Conservation (phyloP, 2,329 filamentous ascomycete genomes). For the Ophiostoma himal-ulmi region DNA sequence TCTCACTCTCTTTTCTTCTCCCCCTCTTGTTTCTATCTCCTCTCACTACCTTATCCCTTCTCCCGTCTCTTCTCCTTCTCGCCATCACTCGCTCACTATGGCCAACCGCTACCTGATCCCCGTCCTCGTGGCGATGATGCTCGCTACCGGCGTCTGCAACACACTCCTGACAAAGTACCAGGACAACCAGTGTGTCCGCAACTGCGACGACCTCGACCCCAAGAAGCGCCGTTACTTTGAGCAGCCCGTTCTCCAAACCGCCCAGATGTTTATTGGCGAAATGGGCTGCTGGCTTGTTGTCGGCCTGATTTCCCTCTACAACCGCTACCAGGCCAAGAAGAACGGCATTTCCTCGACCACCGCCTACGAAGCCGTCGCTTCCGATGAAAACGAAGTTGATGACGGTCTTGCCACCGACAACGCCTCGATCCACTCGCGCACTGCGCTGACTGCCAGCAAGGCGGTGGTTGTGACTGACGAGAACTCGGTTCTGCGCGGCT, state of each 20-base stretch:
- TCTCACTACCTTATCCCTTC: neutral
- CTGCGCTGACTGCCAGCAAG: constrained; percentile 37
- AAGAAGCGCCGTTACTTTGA: constrained; percentile 70
- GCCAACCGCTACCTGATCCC: constrained; percentile 66
- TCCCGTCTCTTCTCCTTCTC: neutral
- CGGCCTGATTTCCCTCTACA: constrained; percentile 61
- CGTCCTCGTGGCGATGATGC: constrained; percentile 90
- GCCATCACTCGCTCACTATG: constrained; percentile 51
- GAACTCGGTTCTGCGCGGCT: constrained; percentile 63
- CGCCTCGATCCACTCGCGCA: constrained; percentile 40
- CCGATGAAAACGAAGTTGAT: constrained; percentile 41
- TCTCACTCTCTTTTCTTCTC: neutral
- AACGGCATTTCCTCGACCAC: constrained; percentile 29
- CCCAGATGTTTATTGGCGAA: constrained; percentile 97
- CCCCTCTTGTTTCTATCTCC: neutral
- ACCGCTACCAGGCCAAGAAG: constrained; percentile 42
- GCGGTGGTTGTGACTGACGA: constrained; percentile 24
- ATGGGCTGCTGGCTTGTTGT: constrained; percentile 94
- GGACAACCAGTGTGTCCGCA: constrained; percentile 94
- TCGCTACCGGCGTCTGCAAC: constrained; percentile 92
- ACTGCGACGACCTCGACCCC: constrained; percentile 69
- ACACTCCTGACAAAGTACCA: constrained; percentile 96
- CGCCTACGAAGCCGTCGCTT: constrained; percentile 62
- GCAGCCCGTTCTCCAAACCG: constrained; percentile 91
- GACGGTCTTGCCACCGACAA: constrained; percentile 38